Evolutionary conservation across 202 grass and related monocot genomes (phyloP).

Genomic region (Saccharum hybrid): DNA sequence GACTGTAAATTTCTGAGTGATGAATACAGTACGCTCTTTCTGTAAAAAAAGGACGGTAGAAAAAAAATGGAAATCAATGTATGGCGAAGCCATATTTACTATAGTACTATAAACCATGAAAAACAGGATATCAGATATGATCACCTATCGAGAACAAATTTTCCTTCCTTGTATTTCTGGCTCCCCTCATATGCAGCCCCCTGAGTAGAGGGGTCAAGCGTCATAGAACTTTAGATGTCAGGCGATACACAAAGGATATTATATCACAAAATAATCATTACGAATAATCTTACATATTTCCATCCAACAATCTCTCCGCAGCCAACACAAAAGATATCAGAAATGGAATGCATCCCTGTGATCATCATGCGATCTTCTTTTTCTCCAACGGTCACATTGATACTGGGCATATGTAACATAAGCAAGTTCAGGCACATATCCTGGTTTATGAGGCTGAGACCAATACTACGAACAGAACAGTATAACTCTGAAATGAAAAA

Average conservation of each 20-base stretch:
- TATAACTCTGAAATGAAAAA: neutral
- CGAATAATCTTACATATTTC: constrained; percentile 88
- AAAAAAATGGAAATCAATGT: neutral
- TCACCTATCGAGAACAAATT: constrained; percentile 85
- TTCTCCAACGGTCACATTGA: constrained; percentile 75
- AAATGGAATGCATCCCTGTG: constrained; percentile 80
- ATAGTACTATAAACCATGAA: too few relatives aligned
- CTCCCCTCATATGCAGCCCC: constrained; percentile 55
- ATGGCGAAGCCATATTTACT: neutral
- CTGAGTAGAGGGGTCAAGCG: constrained; percentile 45
- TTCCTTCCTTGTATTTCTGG: constrained; percentile 90
- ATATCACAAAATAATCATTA: constrained; percentile 19
- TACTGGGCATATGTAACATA: constrained; percentile 45
- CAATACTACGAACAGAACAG: neutral
- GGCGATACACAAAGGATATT: constrained; percentile 4
- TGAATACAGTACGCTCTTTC: neutral
- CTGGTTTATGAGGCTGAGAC: neutral
- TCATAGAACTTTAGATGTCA: constrained; percentile 27
- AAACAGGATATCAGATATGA: neutral
- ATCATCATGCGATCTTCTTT: constrained; percentile 78
- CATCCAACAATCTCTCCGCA: constrained; percentile 85
- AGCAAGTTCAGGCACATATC: neutral
- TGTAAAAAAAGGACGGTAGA: neutral
- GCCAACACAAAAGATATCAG: constrained; percentile 88
- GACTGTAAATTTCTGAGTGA: too few relatives aligned